Percentiles rank a stretch among this genome's conserved stretches.
These are phyloP conservation scores for Hemileccinum rubropunctum DNA, from an alignment of 768 basidiomycete species.

Conservation along the genomic window DNA sequence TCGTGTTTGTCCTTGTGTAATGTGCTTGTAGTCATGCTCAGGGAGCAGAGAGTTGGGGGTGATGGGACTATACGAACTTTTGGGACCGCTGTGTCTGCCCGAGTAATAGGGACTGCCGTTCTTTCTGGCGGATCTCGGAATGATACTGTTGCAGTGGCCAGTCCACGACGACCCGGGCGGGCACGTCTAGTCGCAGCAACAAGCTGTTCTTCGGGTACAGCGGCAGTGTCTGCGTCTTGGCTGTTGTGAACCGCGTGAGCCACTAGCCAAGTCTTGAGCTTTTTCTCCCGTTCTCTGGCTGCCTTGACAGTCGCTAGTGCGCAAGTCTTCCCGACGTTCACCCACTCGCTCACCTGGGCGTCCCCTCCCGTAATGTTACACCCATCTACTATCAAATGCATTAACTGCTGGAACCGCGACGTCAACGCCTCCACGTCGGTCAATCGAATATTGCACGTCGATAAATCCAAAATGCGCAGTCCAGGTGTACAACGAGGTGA, in stretches of 20 bases:
- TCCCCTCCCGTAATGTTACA: constrained; percentile 57
- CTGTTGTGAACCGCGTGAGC: constrained; percentile 13
- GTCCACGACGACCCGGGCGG: constrained; percentile 52
- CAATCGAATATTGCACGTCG: constrained; percentile 59
- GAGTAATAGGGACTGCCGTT: constrained; percentile 11
- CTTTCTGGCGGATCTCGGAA: constrained; percentile 37
- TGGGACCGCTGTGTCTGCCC: constrained; percentile 15
- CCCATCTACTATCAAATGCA: constrained; percentile 69
- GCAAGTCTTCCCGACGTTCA: constrained; percentile 55
- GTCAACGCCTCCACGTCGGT: constrained; percentile 55
- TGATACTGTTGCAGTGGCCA: constrained; percentile 67
- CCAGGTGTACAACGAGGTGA: constrained; percentile 36
- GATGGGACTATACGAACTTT: constrained; percentile 60
- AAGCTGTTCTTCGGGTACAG: not conserved
- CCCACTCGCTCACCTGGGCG: constrained; percentile 53
- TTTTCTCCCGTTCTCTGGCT: constrained; percentile 66
- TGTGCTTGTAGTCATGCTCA: constrained; percentile 41
- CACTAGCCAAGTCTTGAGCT: constrained; percentile 51
- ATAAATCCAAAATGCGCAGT: constrained; percentile 70
- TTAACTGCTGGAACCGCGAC: constrained; percentile 46
- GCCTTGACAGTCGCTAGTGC: constrained; percentile 60
- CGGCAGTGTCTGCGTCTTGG: not conserved
- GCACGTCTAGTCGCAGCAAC: constrained; percentile 15
- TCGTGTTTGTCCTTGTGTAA: constrained; percentile 35
- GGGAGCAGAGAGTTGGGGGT: constrained; percentile 44